phyloP scores from a whole-genome alignment of 1,139 yeast species.

The Yamadazyma mexicana region DNA sequence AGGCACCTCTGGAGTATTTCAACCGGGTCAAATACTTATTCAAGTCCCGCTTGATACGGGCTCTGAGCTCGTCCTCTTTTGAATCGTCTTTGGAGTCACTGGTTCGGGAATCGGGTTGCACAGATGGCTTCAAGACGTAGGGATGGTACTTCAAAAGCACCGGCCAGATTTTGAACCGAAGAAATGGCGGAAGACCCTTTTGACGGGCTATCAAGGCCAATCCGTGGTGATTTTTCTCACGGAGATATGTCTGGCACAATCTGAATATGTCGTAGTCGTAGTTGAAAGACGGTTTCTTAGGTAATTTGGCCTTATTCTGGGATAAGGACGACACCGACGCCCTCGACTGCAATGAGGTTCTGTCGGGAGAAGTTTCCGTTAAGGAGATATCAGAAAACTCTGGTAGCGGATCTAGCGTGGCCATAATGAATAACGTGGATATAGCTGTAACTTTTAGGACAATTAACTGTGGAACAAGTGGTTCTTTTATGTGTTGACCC shows the following conservation, averaged over 20 bases:
- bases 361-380: background rate
- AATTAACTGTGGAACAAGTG: too few relatives aligned
- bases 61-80: slow-evolving; percentile 26
- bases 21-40: slow-evolving; percentile 51
- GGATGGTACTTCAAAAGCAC: slow-evolving; percentile 79
- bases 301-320: slow-evolving; percentile 1
- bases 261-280: slow-evolving; percentile 42
- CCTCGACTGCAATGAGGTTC: background rate
- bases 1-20: slow-evolving; percentile 18
- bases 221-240: slow-evolving; percentile 58
- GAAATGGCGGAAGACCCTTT: slow-evolving; percentile 80
- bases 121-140: slow-evolving; percentile 72
- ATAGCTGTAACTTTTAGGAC: background rate
- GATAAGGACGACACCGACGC: background rate
- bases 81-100: slow-evolving; percentile 15
- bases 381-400: background rate
- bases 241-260: slow-evolving; percentile 42
- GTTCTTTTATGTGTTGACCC: too few relatives aligned
- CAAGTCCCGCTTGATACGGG: slow-evolving; percentile 50
- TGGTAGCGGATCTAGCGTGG: background rate
- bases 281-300: slow-evolving; percentile 32
- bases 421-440: background rate
- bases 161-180: slow-evolving; percentile 85
- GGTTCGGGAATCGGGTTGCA: slow-evolving; percentile 52
- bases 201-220: slow-evolving; percentile 81